phyloP scores from a whole-genome alignment of 2,329 filamentous ascomycete genomes.

The Cladophialophora exuberans region DNA sequence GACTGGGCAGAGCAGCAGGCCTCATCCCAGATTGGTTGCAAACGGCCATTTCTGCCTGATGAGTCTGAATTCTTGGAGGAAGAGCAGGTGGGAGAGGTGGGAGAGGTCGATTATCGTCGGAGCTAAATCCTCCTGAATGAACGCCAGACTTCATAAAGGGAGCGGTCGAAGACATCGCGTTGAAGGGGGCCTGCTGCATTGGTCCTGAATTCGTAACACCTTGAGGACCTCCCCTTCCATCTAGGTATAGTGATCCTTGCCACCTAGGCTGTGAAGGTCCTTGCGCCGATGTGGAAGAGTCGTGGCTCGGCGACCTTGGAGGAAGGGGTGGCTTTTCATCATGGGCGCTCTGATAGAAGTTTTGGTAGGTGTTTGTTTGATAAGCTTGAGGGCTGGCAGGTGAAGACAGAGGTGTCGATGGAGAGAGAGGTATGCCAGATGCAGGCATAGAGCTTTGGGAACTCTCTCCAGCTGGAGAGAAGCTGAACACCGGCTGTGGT shows the following conservation, averaged over 20 bases:
- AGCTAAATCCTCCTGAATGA: not conserved
- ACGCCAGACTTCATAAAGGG: not conserved
- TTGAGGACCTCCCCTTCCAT: not conserved
- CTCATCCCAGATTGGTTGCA: not conserved
- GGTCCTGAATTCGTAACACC: not conserved
- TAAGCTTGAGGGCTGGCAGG: constrained; percentile 2
- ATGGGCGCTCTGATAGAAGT: not conserved
- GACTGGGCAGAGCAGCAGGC: too few species aligned
- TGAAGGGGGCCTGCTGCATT: not conserved
- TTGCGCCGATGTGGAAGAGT: constrained; percentile 1
- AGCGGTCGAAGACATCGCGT: not conserved
- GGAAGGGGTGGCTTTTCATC: constrained; percentile 8
- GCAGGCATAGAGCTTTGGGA: not conserved
- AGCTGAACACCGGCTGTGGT: constrained; percentile 3
- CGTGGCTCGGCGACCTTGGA: not conserved
- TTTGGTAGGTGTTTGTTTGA: not conserved
- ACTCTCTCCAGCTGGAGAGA: not conserved
- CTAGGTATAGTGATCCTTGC: not conserved
- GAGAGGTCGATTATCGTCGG: not conserved
- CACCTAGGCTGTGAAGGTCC: not conserved
- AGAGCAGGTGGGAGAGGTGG: not conserved
- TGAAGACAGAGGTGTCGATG: not conserved
- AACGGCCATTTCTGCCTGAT: not conserved
- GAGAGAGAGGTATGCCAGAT: not conserved
- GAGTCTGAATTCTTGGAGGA: not conserved